phyloP scores from a whole-genome alignment of 179 eudicot genomes.

The Silene vulgaris region DNA sequence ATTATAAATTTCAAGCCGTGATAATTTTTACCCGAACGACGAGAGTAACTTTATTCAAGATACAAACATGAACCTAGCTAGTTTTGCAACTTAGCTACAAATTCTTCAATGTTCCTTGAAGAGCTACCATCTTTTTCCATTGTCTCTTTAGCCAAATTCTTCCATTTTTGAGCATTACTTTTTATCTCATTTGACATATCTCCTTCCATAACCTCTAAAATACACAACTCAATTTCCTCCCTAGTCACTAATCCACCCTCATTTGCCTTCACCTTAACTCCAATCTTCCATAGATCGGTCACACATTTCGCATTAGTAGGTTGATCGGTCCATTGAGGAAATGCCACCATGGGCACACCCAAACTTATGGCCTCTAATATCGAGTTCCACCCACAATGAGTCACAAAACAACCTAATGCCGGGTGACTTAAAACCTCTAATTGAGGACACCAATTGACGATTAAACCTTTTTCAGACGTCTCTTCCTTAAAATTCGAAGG shows the following conservation, averaged over 20 bases:
- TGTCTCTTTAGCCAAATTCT: constrained; percentile 18
- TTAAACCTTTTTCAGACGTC: constrained; percentile 22
- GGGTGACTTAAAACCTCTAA: constrained; percentile 30
- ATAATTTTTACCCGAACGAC: no score
- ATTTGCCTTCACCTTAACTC: constrained; percentile 20
- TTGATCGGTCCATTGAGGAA: constrained; percentile 40
- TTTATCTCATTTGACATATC: constrained; percentile 24
- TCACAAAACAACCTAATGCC: constrained; percentile 33
- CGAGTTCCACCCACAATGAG: constrained; percentile 35
- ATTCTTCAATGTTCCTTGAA: constrained; percentile 31
- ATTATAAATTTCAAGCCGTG: no score
- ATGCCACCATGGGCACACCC: constrained; percentile 39
- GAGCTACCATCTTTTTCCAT: constrained; percentile 32
- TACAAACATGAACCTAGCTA: neutral
- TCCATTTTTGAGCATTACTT: constrained; percentile 24
- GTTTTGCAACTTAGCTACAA: constrained; percentile 20
- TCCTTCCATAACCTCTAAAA: constrained; percentile 32
- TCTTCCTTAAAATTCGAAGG: constrained; percentile 18
- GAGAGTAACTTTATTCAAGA: no score
- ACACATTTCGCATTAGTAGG: constrained; percentile 35
- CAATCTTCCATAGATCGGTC: constrained; percentile 30
- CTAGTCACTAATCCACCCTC: constrained; percentile 28
- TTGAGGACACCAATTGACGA: constrained; percentile 38
- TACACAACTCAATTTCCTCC: constrained; percentile 22
- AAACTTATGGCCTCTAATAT: constrained; percentile 30